Percentiles rank a stretch among this genome's conserved stretches.
Conservation (phyloP, 2,329 filamentous ascomycete species). For the Alternaria infectoria region DNA sequence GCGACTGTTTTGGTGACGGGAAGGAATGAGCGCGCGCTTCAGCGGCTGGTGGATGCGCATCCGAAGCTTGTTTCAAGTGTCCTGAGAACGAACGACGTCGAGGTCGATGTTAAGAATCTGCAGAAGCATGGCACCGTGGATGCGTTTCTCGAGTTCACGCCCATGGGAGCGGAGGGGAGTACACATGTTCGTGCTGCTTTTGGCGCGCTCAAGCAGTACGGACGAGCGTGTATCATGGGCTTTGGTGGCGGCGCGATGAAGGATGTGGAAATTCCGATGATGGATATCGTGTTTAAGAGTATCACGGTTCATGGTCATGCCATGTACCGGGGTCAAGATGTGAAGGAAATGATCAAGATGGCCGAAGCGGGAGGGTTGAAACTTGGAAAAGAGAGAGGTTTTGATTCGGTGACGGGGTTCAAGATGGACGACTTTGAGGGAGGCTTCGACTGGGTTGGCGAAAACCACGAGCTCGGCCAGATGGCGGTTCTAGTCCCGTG, state of each 20-base stretch:
- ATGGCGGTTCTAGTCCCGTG: constrained; percentile 2
- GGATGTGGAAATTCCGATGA: background rate
- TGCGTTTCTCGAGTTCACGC: background rate
- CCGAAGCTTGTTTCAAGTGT: background rate
- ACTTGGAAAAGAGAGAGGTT: constrained; percentile 29
- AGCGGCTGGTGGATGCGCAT: background rate
- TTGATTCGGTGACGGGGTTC: background rate
- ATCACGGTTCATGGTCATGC: constrained; percentile 39
- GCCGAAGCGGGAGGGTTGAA: constrained; percentile 50
- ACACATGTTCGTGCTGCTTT: constrained; percentile 52
- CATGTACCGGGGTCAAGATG: constrained; percentile 53
- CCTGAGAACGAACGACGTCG: background rate
- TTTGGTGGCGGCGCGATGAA: constrained; percentile 4
- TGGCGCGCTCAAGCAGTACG: background rate
- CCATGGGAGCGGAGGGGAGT: constrained; percentile 44
- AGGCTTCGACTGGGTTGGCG: constrained; percentile 1
- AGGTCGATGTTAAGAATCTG: background rate
- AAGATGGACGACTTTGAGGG: background rate
- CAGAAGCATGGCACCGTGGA: background rate
- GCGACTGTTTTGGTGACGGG: background rate
- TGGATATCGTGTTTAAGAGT: constrained; percentile 42
- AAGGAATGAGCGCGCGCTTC: background rate
- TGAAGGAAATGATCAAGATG: constrained; percentile 51
- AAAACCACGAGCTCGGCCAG: constrained; percentile 4
- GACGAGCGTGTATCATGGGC: constrained; percentile 12